Base-by-base conservation (phyloP, 1,284 basidiomycete species). In the Uromyces viciae-fabae region DNA sequence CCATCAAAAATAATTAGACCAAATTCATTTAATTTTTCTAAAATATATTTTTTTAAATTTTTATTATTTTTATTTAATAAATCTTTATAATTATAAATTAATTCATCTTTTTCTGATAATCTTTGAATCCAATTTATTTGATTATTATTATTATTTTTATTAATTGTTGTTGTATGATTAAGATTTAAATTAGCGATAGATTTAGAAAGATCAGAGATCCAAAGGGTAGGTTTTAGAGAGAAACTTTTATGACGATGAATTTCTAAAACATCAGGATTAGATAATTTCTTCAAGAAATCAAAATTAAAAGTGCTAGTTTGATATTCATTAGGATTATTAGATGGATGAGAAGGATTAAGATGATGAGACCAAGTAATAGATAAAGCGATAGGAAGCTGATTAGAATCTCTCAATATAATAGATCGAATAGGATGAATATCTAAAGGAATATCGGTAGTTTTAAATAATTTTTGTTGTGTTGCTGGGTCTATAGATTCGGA, bases 401-500 rank as follows among this genome's bases (percentile, higher is more conserved):
- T 19, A 31, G 38, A 22, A 49, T 72, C 7, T 17, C 33, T 33
- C 28, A 73, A 36, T 31, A 42, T n/a, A 42, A 40, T 73, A 33
- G 69, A 49, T 64, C 73, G 36, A 40, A 64, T 77, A 86, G 84
- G 89, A 87, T 81, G 88, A 88, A 74, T 89, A 85, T 88, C 82
- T 0, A 89, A 88, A 4, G 87, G 85, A 14, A 87, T 83, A 81
- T 87, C 86, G 40, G 84, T 92, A 0, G 92, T 90, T 71, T 90
- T 87, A 84, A 92, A 91, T 0, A 94, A 88, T 82, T 93, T 93
- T 86, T 95, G 93, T 14, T 87, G 87, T 0, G 91, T 93, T n/a
- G 89, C 89, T 0, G 91, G 90, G 84, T 95, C 91, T 5, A 94
- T 87, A 81, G 91, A 92, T 9, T 87, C 84, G 0, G 86, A 84